Base-by-base conservation (phyloP, 176 grass and related monocot species). In the Pharus latifolius region DNA sequence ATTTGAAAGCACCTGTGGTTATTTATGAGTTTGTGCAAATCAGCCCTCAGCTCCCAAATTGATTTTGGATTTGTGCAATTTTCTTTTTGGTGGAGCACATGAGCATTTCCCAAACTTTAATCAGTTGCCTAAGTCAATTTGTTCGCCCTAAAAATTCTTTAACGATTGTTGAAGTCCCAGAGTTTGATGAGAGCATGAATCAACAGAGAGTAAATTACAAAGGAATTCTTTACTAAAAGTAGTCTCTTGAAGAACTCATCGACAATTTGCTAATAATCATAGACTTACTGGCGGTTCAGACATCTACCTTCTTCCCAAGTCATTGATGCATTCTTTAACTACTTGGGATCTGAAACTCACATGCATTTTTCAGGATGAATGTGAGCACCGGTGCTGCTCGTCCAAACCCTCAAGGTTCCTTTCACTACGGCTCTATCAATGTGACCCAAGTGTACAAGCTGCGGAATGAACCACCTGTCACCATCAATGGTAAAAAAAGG, bases 391-490 rank as follows among this genome's bases (percentile, higher is more conserved):
- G 95, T 45, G 95, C 95, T 73, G 95, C 95, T 61, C 89, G 95
- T 23, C 95, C 95, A 1, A 98, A 98, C 50, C 95, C 95, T 58
- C 95, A 98, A 81, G 95, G 95, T 56, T 98, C 95, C 13, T 98
- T 93, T 61, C 86, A 88, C 80, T 98, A 98, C 72, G 87, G 90
- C 1, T 48, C 75, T 27, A 98, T 98, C 68, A 91, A 93, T 65
- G 95, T 98, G 33, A 93, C 78, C 75, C 87, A 94, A 60, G 78
- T 85, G 24, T 98, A 98, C 72, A 77, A 90, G 60, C 47, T 98
- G 15, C 89, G 80, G 72, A 98, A 98, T 33, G 65, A 67, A 56
- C 81, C 90, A 1, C 84, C 84, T 74, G 74, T 90, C 32, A 71
- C 51, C 6, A 88, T 98, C 66, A 43, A 83, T 17, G 90, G 95